Base-by-base conservation (phyloP, 768 basidiomycete genomes). In the Vararia minispora region DNA sequence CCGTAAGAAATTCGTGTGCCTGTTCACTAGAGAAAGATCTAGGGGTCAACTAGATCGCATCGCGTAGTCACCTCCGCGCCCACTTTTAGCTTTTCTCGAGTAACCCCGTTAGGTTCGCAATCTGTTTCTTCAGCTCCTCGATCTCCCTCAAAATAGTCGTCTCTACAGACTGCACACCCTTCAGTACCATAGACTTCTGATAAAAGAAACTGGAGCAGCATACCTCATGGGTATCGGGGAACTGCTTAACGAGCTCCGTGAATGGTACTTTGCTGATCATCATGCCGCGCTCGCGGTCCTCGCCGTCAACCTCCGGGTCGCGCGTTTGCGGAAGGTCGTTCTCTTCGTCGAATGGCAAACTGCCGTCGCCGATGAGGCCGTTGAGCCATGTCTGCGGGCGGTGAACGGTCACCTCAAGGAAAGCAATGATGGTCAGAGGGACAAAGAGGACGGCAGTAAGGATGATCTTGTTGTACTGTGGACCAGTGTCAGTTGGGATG, bases 371-470 rank as follows among this genome's bases (percentile, higher is more conserved):
- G 43, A 88, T 68, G 80, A 87, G 84, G 40, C 65, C 70, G 26
- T 71, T 67, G 54, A 85, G 59, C 81, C 83, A 87, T 7, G 55
- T 59, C 45, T 72, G 67, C 45, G 68, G 73, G 20, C 58, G 52
- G 11, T 57, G 54, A 42, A 69, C 61, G 33, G 66, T 64, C 1
- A 84, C 69, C 60, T 95, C 92, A 50, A 66, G 82, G 24, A 91
- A 50, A 0, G 88, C 83, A 45, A 95, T 83, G 12, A 68, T 35
- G 3, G 68, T 61, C 22, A 95, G 64, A 3, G 90, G 89, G 37
- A 90, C 43, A 59, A 79, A 82, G 65, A 97, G 94, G n/a, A 94
- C 43, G 29, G 68, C 47, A 17, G 62, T 59, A 91, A 97, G 94
- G 38, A 87, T 68, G 48, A 65, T 52, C 37, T 79, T 76, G 59